A percentile compares a stretch with the other conserved stretches of the same genome.
Evolutionary conservation across 495 filamentous ascomycete genomes (phyloP).

Genomic region (Aspergillus cavernicola): DNA sequence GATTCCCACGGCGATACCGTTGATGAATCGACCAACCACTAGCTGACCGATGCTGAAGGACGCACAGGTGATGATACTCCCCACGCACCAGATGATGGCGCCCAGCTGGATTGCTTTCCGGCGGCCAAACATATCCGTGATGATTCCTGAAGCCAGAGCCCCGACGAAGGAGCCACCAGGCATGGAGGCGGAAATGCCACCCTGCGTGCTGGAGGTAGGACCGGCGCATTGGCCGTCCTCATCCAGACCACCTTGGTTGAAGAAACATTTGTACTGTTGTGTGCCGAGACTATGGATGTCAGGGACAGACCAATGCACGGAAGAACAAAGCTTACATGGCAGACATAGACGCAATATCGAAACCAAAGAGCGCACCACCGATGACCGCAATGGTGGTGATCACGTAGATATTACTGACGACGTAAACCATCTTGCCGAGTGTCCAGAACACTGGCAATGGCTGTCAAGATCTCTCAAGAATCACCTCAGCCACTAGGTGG

Average conservation of each 20-base stretch:
- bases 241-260: conserved; percentile 49
- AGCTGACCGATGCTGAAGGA: conserved; percentile 75
- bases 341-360: conserved; percentile 79
- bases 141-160: conserved; percentile 61
- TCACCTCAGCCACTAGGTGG: too few relatives aligned
- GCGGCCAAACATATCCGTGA: conserved; percentile 66
- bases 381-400: conserved; percentile 74
- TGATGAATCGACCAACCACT: conserved; percentile 70
- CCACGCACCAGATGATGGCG: conserved; percentile 62
- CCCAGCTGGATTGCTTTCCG: conserved; percentile 66
- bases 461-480: neutral
- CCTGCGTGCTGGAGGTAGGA: conserved; percentile 46
- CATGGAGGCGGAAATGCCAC: conserved; percentile 69
- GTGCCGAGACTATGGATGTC: neutral
- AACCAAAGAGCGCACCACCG: conserved; percentile 79
- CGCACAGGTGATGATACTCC: conserved; percentile 66
- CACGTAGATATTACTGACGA: conserved; percentile 62
- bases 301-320: neutral
- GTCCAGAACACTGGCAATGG: too few relatives aligned
- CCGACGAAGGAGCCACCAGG: conserved; percentile 72
- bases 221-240: conserved; percentile 42
- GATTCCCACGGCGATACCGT: conserved; percentile 74
- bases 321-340: conserved; percentile 30
- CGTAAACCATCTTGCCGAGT: neutral
- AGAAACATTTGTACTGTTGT: conserved; percentile 57